A percentile compares a stretch with the other conserved stretches of the same genome.
Evolutionary conservation across 495 filamentous ascomycete genomes (phyloP).

Genomic region (Xylaria intraflava): DNA sequence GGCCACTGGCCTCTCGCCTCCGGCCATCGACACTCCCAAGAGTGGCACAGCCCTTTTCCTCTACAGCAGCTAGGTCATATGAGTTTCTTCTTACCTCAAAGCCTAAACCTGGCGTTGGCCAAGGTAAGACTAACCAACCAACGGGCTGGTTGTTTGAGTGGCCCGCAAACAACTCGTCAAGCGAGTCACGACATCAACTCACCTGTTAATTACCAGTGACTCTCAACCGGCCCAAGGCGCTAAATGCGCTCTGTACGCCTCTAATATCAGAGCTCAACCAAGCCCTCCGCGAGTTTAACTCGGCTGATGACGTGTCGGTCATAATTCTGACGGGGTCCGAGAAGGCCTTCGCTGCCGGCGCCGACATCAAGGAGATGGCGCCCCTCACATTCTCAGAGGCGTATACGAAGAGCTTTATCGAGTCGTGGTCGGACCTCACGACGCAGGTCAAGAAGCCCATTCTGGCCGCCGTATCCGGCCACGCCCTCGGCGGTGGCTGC

Average conservation of each 20-base stretch:
- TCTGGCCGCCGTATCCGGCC: conserved; percentile 87
- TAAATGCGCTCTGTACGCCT: conserved; percentile 85
- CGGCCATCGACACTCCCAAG: conserved; percentile 44
- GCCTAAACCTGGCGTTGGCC: conserved; percentile 80
- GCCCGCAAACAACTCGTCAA: not conserved
- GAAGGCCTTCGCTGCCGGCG: conserved; percentile 89
- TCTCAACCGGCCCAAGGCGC: conserved; percentile 88
- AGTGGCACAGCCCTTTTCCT: conserved; percentile 49
- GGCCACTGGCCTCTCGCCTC: conserved; percentile 55
- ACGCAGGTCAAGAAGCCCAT: conserved; percentile 81
- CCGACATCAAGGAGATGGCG: conserved; percentile 99
- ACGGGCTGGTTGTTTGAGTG: not conserved
- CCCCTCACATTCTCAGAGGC: conserved; percentile 78
- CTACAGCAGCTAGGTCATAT: conserved; percentile 53
- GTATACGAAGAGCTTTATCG: conserved; percentile 85
- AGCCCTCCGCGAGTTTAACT: conserved; percentile 66
- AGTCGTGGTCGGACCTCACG: conserved; percentile 79
- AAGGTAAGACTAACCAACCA: conserved; percentile 50
- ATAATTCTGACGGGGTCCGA: conserved; percentile 83
- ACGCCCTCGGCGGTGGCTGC: conserved; percentile 91
- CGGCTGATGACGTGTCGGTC: conserved; percentile 59
- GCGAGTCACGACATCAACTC: conserved; percentile 1
- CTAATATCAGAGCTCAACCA: conserved; percentile 85
- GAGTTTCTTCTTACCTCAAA: conserved; percentile 73
- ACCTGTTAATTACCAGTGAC: conserved; percentile 56